Conservation (phyloP, 2,329 filamentous ascomycete species). For the Arthrocladium fulminans region DNA sequence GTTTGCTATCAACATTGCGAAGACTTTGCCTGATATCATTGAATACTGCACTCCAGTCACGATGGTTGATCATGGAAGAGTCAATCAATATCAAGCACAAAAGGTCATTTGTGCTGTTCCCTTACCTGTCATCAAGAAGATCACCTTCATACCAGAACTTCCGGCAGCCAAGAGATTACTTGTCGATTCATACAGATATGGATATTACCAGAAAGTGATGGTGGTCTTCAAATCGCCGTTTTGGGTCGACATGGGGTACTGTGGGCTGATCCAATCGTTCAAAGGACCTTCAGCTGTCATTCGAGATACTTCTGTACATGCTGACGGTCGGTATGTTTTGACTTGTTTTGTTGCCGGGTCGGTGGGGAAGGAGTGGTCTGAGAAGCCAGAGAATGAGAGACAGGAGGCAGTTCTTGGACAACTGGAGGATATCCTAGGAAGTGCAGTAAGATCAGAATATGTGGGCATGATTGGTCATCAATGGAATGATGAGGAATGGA, state of each 20-base stretch:
- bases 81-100: slow-evolving; percentile 28
- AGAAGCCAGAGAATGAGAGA: slow-evolving; percentile 13
- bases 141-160: slow-evolving; percentile 4
- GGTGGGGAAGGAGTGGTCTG: slow-evolving; percentile 13
- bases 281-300: slow-evolving; percentile 39
- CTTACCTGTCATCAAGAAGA: slow-evolving; percentile 34
- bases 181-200: background rate
- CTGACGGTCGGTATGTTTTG: slow-evolving; percentile 25
- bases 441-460: slow-evolving; percentile 5
- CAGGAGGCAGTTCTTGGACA: slow-evolving; percentile 13
- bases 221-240: slow-evolving; percentile 6
- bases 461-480: slow-evolving; percentile 23
- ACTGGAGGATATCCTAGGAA: background rate
- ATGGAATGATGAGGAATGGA: slow-evolving; percentile 33
- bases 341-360: slow-evolving; percentile 26
- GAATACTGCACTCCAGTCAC: slow-evolving; percentile 18
- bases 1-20: slow-evolving; percentile 32
- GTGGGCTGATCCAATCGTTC: slow-evolving; percentile 40
- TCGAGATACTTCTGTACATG: slow-evolving; percentile 35
- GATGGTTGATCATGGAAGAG: slow-evolving; percentile 10
- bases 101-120: slow-evolving; percentile 45
- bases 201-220: slow-evolving; percentile 5
- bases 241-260: slow-evolving; percentile 29
- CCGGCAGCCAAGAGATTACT: background rate
- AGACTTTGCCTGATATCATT: slow-evolving; percentile 24